Percentiles rank a stretch among this genome's conserved stretches.
These are phyloP conservation scores for Tilletia caries DNA, from an alignment of 1,284 basidiomycete species.

Conservation along the genomic window DNA sequence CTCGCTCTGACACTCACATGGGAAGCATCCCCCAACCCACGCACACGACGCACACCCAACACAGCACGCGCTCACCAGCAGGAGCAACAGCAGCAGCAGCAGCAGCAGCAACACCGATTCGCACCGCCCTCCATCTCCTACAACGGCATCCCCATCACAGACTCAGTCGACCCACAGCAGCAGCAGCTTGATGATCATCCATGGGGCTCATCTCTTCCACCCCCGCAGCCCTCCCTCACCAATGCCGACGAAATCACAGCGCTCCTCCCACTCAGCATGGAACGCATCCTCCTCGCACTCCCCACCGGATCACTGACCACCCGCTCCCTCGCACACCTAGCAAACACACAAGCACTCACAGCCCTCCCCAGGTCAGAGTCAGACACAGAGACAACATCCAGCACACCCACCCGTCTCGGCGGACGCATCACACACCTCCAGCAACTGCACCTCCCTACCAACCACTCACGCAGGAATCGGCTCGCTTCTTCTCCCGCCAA, in stretches of 20 bases:
- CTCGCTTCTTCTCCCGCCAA: not conserved
- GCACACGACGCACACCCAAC: not conserved
- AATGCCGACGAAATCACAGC: not conserved
- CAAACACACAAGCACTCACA: not conserved
- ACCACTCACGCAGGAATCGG: not conserved
- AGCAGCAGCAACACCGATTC: not conserved
- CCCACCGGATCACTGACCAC: constrained; percentile 17
- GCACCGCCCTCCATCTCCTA: not conserved
- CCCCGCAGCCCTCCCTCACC: not conserved
- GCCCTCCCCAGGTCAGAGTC: not conserved
- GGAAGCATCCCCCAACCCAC: not conserved
- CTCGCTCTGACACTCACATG: constrained; percentile 4
- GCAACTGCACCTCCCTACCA: constrained; percentile 23
- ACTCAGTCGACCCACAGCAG: not conserved
- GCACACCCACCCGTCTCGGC: constrained; percentile 9
- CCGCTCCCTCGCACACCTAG: constrained; percentile 16
- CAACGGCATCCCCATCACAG: not conserved
- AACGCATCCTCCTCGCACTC: constrained; percentile 22
- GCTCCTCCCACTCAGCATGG: constrained; percentile 21
- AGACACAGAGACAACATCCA: too few relatives aligned
- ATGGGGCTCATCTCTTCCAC: not conserved
- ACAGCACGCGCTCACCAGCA: too few relatives aligned
- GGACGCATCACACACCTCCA: constrained; percentile 24
- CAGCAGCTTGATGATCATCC: not conserved
- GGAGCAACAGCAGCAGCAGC: too few relatives aligned